Base-by-base conservation (phyloP, 1,284 basidiomycete species). In the Macrocystidia cucumis region DNA sequence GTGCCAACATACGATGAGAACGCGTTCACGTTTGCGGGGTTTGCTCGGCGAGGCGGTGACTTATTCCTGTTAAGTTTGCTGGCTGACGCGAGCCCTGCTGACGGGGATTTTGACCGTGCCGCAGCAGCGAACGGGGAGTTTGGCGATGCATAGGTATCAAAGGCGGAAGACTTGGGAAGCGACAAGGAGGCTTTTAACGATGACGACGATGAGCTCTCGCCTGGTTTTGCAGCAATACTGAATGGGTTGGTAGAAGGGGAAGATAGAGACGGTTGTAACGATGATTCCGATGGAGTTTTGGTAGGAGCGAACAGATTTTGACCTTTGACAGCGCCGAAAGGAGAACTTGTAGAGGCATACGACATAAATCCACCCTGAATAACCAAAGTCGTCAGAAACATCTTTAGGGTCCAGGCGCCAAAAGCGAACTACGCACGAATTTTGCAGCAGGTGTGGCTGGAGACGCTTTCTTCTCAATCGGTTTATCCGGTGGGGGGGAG, bases 301-400 rank as follows among this genome's bases (percentile, higher is more conserved):
- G 54, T 62, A 13, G 67, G 54, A 11, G 65, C 53, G 48, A 85
- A 83, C 18, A 84, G 46, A 47, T 71, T 81, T 40, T 77, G 69
- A 33, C 79, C 81, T 45, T 76, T 78, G 42, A 81, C 71, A 34
- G 69, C 56, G 6, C 78, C 72, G 45, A 86, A 86, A 3, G 82
- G 82, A 0, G 83, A 85, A 37, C 60, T 69, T 5, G 72, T 61
- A 1, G 78, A 77, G 8, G 81, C 81, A 44, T 83, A 86, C 1
- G 80, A 76, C 70, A 79, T 77, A 53, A 86, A 86, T 19, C 82
- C 82, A 34, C 69, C 56, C 75, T 72, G 41, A 5, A 38, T 26
- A 30, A n/a, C n/a, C n/a, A n/a, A n/a, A n/a, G n/a, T n/a, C n/a
- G n/a, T 41, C 33, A 33, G 35, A 26, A 38, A 26, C 23, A 9